phyloP scores from a whole-genome alignment of 768 basidiomycete genomes.

The Pholiota microspora region DNA sequence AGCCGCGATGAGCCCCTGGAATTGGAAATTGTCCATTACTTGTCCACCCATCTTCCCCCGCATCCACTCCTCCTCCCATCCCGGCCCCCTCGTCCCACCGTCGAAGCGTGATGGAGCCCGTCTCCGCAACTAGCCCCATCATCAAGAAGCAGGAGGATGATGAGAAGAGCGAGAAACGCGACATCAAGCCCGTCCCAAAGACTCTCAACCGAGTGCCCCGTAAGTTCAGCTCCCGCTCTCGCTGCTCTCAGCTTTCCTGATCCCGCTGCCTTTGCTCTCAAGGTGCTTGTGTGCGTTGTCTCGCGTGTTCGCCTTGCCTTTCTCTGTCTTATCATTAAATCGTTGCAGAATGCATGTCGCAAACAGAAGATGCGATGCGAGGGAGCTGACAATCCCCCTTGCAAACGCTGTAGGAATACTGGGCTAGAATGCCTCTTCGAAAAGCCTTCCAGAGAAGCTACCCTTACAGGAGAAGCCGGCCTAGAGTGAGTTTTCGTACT shows the following conservation, averaged over 20 bases:
- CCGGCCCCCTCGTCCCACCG: slow-evolving; percentile 17
- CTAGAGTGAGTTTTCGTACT: slow-evolving; percentile 61
- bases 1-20: slow-evolving; percentile 7
- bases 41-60: slow-evolving; percentile 31
- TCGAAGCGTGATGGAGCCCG: slow-evolving; percentile 35
- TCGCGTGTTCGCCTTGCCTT: background rate
- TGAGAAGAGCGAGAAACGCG: slow-evolving; percentile 55
- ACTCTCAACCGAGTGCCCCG: slow-evolving; percentile 86
- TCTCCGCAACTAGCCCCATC: slow-evolving; percentile 23
- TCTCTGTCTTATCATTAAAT: slow-evolving; percentile 18
- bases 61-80: slow-evolving; percentile 26
- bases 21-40: slow-evolving; percentile 15
- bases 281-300: slow-evolving; percentile 77
- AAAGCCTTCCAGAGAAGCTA: slow-evolving; percentile 86
- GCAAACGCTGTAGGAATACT: slow-evolving; percentile 86
- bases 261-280: slow-evolving; percentile 14
- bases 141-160: slow-evolving; percentile 69
- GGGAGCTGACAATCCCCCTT: slow-evolving; percentile 96
- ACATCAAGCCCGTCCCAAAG: slow-evolving; percentile 70
- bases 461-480: slow-evolving; percentile 85
- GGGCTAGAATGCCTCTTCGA: slow-evolving; percentile 94
- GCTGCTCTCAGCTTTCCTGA: slow-evolving; percentile 11
- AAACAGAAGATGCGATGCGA: slow-evolving; percentile 98
- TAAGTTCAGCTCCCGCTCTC: slow-evolving; percentile 40
- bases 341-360: slow-evolving; percentile 82